Evolutionary conservation across 257 asterid species (phyloP).

Genomic region (Thymus mandschuricus): DNA sequence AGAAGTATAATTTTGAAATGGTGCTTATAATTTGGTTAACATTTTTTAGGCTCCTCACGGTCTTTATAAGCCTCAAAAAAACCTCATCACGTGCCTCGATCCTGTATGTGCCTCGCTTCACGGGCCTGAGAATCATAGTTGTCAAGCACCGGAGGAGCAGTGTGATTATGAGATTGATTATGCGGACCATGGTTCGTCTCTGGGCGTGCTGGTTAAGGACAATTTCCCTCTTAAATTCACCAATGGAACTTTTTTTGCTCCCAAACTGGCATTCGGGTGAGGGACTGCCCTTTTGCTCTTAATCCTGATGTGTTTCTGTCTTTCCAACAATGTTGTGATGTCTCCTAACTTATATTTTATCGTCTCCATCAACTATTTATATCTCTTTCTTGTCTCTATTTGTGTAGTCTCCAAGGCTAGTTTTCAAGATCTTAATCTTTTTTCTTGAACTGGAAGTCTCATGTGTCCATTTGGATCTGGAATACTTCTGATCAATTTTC

Average conservation of each 20-base stretch:
- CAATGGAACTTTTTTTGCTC: constrained; percentile 59
- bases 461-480: no score
- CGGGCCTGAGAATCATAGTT: constrained; percentile 37
- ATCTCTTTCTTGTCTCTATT: no score
- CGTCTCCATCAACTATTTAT: no score
- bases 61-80: constrained; percentile 66
- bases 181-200: constrained; percentile 79
- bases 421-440: no score
- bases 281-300: constrained; percentile 18
- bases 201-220: constrained; percentile 82
- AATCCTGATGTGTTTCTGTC: neutral
- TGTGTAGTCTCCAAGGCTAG: no score
- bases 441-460: no score
- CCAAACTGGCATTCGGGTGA: constrained; percentile 78
- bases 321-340: neutral
- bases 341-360: neutral
- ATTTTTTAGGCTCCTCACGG: constrained; percentile 80
- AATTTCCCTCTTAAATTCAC: constrained; percentile 58
- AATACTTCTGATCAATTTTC: no score
- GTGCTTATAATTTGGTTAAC: constrained; percentile 10
- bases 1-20: neutral
- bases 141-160: constrained; percentile 61
- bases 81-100: constrained; percentile 61
- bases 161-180: constrained; percentile 87
- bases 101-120: constrained; percentile 69